Evolutionary conservation across 768 basidiomycete genomes (phyloP).

Genomic region (Lactarius vividus): DNA sequence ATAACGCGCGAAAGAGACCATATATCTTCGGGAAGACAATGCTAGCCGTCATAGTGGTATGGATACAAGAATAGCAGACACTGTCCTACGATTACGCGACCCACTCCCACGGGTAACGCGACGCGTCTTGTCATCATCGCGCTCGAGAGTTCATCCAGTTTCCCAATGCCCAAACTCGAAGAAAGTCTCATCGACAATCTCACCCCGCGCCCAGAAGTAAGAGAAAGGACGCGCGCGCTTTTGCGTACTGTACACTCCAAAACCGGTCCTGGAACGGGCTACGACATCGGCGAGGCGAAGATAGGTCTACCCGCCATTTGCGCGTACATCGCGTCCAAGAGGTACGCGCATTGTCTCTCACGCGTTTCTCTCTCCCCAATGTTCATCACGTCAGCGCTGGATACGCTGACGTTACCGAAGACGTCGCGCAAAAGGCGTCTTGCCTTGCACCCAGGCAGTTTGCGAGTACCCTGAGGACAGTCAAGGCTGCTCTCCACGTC

Average conservation of each 20-base stretch:
- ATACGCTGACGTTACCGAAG: constrained; percentile 33
- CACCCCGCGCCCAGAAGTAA: constrained; percentile 34
- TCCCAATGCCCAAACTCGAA: constrained; percentile 21
- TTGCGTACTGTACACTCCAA: constrained; percentile 40
- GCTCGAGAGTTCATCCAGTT: not conserved
- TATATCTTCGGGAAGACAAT: not conserved
- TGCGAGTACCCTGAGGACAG: constrained; percentile 29
- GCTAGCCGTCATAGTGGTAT: not conserved
- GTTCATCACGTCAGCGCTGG: constrained; percentile 28
- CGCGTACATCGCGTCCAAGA: constrained; percentile 48
- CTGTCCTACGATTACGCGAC: constrained; percentile 9
- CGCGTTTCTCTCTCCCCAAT: not conserved
- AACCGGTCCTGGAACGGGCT: constrained; percentile 51
- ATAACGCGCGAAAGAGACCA: not conserved
- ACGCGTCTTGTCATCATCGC: constrained; percentile 10
- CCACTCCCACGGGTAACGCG: constrained; percentile 8
- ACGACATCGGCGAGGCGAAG: constrained; percentile 39
- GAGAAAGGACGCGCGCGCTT: constrained; percentile 36
- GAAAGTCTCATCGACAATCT: constrained; percentile 24
- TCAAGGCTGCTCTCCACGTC: constrained; percentile 29
- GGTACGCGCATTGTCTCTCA: constrained; percentile 33
- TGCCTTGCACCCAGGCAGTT: constrained; percentile 35
- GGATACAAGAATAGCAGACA: not conserved
- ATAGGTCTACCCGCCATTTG: constrained; percentile 50
- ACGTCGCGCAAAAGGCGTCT: constrained; percentile 35